Evolutionary conservation across 805 yeast genomes (phyloP), one percentile per base, ranked within the genome.

Genomic region (Lipomyces anomalus): DNA sequence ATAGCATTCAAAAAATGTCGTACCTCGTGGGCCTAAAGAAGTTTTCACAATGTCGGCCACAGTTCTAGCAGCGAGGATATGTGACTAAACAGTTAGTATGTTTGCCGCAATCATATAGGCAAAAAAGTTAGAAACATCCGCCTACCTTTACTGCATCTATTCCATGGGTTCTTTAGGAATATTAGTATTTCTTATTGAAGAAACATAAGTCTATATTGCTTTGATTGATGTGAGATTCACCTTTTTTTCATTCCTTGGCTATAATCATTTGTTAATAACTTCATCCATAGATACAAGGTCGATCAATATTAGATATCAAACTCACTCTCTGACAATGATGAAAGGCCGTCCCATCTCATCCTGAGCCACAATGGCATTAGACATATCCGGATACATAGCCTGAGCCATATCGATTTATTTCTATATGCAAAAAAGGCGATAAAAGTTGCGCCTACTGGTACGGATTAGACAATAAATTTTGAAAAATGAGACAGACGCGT

Each of bases 271-370:
- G 48, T 53, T 40, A 38, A 43, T 23, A 39, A 18, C 23, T 18
- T 28, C 7, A 11, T 1, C 2, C n/a, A n/a, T n/a, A n/a, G n/a
- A n/a, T n/a, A 24, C 17, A 5, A 3, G 40, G 17, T 34, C 17
- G 38, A 13, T 13, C n/a, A 28, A 28, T 13, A 28, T 28, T 28
- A 6, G 7, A 11, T 9, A 11, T 6, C 40, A 6, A 30, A 78
- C 79, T 61, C 68, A 78, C 64, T 92, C 99, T 64, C 92, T 80
- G 43, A 92, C 99, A 64, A 92, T 92, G 62, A 92, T 90, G 65
- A 92, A 87, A 18, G 99, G 99, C 67, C 98, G 82, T 18, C 99
- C 99, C 89, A 84, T 86, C 67, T 92, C 99, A 66, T 92, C 99
- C 68, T 90, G 98, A 3, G 98, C 97, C 72, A 92, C 87, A 59